A percentile compares a stretch with the other conserved stretches of the same genome.
phyloP scores from a whole-genome alignment of 495 filamentous ascomycete species.

The Podospora tetraspora region DNA sequence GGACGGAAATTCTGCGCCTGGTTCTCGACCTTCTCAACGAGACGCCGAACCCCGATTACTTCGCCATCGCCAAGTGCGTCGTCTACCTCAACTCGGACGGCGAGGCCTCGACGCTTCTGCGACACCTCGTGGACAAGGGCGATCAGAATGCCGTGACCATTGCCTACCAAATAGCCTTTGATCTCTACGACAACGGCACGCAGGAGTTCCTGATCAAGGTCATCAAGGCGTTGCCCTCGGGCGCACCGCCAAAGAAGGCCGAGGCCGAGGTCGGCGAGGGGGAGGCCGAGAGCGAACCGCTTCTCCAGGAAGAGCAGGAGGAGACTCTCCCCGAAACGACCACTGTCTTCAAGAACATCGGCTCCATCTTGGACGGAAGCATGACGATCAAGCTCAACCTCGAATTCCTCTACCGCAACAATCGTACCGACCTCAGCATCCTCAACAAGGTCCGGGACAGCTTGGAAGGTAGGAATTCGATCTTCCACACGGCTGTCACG shows the following conservation, averaged over 20 bases:
- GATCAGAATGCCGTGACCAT: slow-evolving; percentile 72
- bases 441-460: slow-evolving; percentile 95
- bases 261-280: slow-evolving; percentile 48
- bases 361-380: slow-evolving; percentile 80
- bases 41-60: slow-evolving; percentile 88
- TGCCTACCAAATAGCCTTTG: slow-evolving; percentile 96
- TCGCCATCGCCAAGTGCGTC: slow-evolving; percentile 96
- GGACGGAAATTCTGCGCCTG: slow-evolving; percentile 73
- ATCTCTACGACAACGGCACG: slow-evolving; percentile 95
- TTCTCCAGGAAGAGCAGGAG: slow-evolving; percentile 35
- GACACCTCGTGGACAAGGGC: slow-evolving; percentile 71
- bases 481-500: slow-evolving; percentile 95
- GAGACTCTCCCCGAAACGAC: slow-evolving; percentile 42
- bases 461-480: slow-evolving; percentile 91
- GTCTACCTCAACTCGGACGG: slow-evolving; percentile 91
- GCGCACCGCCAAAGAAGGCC: slow-evolving; percentile 50
- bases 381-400: slow-evolving; percentile 90
- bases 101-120: slow-evolving; percentile 83
- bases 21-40: slow-evolving; percentile 85
- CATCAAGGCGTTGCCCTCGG: slow-evolving; percentile 65
- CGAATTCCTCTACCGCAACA: slow-evolving; percentile 94
- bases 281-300: slow-evolving; percentile 41
- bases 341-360: slow-evolving; percentile 70
- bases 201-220: slow-evolving; percentile 95
- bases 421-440: slow-evolving; percentile 74